Percentiles rank a stretch among this genome's conserved stretches.
These are phyloP conservation scores for Waitea zeae DNA, from an alignment of 1,284 basidiomycete genomes.

Conservation along the genomic window DNA sequence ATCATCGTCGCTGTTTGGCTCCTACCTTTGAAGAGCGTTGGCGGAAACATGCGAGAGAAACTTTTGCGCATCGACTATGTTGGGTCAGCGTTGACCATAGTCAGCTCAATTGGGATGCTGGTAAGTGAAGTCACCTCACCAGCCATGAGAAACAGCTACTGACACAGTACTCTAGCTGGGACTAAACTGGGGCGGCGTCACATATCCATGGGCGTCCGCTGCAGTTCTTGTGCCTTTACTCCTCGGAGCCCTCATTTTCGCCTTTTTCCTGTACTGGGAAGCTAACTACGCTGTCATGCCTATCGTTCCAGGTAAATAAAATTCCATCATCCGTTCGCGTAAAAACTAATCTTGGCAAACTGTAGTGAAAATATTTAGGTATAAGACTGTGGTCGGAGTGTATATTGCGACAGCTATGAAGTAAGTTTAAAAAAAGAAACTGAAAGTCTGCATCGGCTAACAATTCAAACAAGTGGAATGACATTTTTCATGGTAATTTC, in stretches of 20 bases:
- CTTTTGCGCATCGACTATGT: slow-evolving; percentile 20
- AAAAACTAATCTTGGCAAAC: not conserved
- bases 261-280: slow-evolving; percentile 23
- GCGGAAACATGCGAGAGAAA: slow-evolving; percentile 15
- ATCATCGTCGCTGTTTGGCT: slow-evolving; percentile 19
- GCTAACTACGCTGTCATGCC: slow-evolving; percentile 21
- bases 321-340: no score
- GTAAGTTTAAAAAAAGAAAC: slow-evolving; percentile 7
- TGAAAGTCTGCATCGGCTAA: not conserved
- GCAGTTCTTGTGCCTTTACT: slow-evolving; percentile 22
- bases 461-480: slow-evolving; percentile 2
- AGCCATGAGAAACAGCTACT: not conserved
- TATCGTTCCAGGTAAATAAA: slow-evolving; percentile 14
- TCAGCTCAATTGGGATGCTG: slow-evolving; percentile 20
- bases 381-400: slow-evolving; percentile 19
- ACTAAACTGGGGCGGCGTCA: slow-evolving; percentile 15
- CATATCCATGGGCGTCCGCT: slow-evolving; percentile 19
- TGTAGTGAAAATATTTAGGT: slow-evolving; percentile 20
- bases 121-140: not conserved
- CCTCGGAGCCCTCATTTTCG: slow-evolving; percentile 18
- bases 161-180: not conserved
- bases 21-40: slow-evolving; percentile 21
- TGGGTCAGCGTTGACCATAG: slow-evolving; percentile 20
- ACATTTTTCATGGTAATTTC: slow-evolving; percentile 2
- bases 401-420: slow-evolving; percentile 18